These are phyloP conservation scores for Xylaria telfairii DNA, from an alignment of 495 filamentous ascomycete genomes.

Conservation along the genomic window DNA sequence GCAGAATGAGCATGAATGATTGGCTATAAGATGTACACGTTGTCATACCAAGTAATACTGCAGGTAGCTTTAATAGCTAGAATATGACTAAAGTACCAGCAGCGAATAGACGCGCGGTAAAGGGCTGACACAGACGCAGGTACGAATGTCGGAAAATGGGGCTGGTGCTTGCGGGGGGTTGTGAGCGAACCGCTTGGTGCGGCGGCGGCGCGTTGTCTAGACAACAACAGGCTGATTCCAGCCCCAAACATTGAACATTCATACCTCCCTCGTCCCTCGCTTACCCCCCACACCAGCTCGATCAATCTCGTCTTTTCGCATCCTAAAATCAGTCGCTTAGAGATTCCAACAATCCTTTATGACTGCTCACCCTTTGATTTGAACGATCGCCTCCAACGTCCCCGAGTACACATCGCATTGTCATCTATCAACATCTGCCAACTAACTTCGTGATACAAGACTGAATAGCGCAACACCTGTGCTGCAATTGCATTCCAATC, in stretches of 20 bases:
- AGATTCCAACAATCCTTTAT: not conserved
- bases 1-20: no score
- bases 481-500: constrained; percentile 22
- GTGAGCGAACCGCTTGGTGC: not conserved
- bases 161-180: not conserved
- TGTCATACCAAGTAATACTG: no score
- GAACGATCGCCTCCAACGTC: not conserved
- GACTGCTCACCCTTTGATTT: not conserved
- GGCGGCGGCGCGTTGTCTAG: constrained; percentile 15
- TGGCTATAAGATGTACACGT: not conserved
- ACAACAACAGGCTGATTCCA: constrained; percentile 6
- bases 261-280: not conserved
- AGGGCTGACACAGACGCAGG: not conserved
- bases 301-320: not conserved
- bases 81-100: no score
- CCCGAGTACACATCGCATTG: not conserved
- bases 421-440: not conserved
- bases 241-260: constrained; percentile 19
- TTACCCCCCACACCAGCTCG: constrained; percentile 9
- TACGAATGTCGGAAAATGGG: not conserved
- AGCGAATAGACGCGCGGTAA: constrained; percentile 18
- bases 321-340: not conserved
- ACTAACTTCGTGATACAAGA: not conserved
- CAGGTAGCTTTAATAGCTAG: no score
- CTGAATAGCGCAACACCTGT: not conserved